Base-by-base conservation (phyloP, 2,329 filamentous ascomycete species). In the Apiospora kogelbergensis region DNA sequence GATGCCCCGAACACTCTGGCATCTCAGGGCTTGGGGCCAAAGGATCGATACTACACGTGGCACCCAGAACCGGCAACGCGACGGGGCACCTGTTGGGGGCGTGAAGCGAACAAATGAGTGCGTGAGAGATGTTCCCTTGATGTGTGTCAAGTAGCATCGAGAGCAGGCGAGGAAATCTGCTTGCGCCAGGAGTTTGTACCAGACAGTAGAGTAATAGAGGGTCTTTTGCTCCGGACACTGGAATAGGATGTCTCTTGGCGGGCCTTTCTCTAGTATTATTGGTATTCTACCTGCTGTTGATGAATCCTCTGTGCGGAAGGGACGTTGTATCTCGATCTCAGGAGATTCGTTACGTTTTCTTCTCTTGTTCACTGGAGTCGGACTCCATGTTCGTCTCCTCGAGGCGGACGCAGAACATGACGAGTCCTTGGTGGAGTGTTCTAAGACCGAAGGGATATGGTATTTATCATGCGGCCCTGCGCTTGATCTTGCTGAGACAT, bases 1-100 rank as follows among this genome's bases (percentile, higher is more conserved):
- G 0, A 60, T n/a, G 3, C 10, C 6, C 20, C 26, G 17, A 2
- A 60, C 20, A 37, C 41, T 53, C 2, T 6, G 9, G 30, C 15
- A 24, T 22, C 53, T n/a, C 4, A 41, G 17, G 6, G 68, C 64
- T 22, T 42, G 46, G 24, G 64, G 68, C 68, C 68, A 69, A 11
- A 69, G 46, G 9, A 17, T n/a, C 0, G 33, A 26, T 17, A 63
- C 46, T 6, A 69, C 26, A 1, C 68, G 64, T 4, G 68, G 68
- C 41, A 48, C 64, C 63, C 68, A 69, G 46, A 69, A 69, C 4
- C 68, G 46, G 40, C 68, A 69, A 9, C 63, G 46, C 17, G 45
- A 57, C 10, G 68, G 68, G 4, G 66, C 48, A 5, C 68, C 68
- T 2, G 37, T 22, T 15, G 42, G 33, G 2, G 63, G 63, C 40